Evolutionary conservation across 106 monocot species (phyloP).

Genomic region (Platanthera zijinensis): DNA sequence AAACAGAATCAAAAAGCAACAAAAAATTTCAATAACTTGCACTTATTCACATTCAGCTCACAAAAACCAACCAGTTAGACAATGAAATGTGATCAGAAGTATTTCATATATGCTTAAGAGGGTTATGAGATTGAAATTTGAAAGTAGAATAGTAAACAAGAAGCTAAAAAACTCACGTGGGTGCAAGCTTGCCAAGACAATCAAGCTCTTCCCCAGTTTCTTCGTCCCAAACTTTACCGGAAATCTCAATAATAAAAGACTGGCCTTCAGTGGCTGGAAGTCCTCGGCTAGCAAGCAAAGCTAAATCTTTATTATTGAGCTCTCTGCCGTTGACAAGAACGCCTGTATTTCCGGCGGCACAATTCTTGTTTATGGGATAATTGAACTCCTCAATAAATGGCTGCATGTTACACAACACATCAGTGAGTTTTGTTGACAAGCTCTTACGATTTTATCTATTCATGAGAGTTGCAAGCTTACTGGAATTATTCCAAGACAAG

Average conservation of each 20-base stretch:
- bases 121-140: not conserved
- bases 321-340: slow-evolving; percentile 90
- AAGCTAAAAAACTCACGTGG: slow-evolving; percentile 56
- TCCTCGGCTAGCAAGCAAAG: slow-evolving; percentile 72
- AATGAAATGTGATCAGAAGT: too few relatives aligned
- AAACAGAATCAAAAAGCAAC: too few relatives aligned
- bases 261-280: slow-evolving; percentile 35
- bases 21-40: too few relatives aligned
- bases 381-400: slow-evolving; percentile 94
- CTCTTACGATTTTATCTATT: not conserved
- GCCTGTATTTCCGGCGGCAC: slow-evolving; percentile 78
- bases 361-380: slow-evolving; percentile 77
- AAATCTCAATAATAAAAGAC: slow-evolving; percentile 72
- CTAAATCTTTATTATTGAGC: slow-evolving; percentile 81
- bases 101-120: too few relatives aligned
- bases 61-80: too few relatives aligned
- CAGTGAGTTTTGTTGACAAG: not conserved
- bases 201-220: slow-evolving; percentile 79
- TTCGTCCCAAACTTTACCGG: slow-evolving; percentile 84
- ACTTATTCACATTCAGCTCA: too few relatives aligned
- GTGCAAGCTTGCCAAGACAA: slow-evolving; percentile 94
- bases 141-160: not conserved
- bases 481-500: slow-evolving; percentile 93
- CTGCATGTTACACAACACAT: slow-evolving; percentile 28
- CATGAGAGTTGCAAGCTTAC: slow-evolving; percentile 38